phyloP scores from a whole-genome alignment of 75 land plant species.

The Picea glauca region DNA sequence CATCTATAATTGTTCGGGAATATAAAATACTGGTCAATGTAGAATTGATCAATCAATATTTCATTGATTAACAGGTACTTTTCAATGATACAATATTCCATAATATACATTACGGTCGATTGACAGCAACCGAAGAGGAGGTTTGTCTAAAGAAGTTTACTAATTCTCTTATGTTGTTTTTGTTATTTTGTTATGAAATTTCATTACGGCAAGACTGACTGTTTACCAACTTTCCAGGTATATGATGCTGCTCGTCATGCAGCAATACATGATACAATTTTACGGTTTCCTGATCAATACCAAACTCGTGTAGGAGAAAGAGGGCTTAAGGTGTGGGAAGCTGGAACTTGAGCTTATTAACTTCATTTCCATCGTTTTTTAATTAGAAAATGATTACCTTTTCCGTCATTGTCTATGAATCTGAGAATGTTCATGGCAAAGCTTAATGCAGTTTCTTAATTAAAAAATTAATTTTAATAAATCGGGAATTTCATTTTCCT shows the following conservation, averaged over 20 bases:
- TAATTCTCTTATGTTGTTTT: neutral
- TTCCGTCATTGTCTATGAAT: neutral
- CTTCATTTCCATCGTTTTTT: neutral
- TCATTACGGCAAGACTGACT: neutral
- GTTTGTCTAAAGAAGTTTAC: constrained; percentile 25
- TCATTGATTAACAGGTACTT: constrained; percentile 53
- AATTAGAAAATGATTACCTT: neutral
- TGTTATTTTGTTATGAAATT: neutral
- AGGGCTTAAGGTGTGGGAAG: constrained; percentile 78
- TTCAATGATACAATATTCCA: constrained; percentile 96
- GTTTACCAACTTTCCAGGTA: constrained; percentile 40
- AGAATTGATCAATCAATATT: neutral
- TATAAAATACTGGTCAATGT: neutral
- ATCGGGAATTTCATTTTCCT: neutral
- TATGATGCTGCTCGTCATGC: constrained; percentile 91
- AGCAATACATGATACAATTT: constrained; percentile 90
- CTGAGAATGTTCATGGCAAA: neutral
- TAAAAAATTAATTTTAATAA: neutral
- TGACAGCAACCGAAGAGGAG: constrained; percentile 92
- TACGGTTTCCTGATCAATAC: constrained; percentile 86
- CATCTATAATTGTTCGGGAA: neutral
- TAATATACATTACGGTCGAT: constrained; percentile 91
- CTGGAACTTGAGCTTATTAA: neutral
- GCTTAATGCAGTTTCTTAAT: neutral
- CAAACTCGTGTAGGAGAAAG: constrained; percentile 89